Base-by-base conservation (phyloP, 345 rosid genomes). In the Gossypium herbaceum region DNA sequence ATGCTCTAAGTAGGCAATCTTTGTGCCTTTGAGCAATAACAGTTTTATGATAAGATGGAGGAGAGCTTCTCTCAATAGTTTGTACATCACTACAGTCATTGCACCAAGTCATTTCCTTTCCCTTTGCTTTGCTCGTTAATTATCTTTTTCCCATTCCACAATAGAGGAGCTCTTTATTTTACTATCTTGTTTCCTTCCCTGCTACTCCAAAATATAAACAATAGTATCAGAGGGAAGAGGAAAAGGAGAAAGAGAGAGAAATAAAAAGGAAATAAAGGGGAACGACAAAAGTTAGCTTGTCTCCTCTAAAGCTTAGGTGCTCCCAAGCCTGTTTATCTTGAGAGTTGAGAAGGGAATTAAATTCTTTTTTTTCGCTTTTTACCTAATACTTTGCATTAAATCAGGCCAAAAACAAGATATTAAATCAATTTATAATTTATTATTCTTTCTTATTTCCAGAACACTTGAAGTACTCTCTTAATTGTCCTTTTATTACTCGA, bases 61-160 rank as follows among this genome's bases (percentile, higher is more conserved):
- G 79, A n/a, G 85, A 68, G 76, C 78, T 83, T 84, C 78, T 87
- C 65, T 89, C 86, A 65, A 88, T 79, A 12, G 88, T 87, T 66
- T 88, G 91, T 70, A 87, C 92, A 81, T 86, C 89, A 67, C 72
- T 86, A 78, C 92, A 85, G 84, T 92, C 93, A 80, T 85, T 92
- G 85, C 98, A 90, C 98, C 98, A 91, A 82, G 97, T 91, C 97
- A 94, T 94, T 78, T 61, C 27, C 47, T 56, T 22, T 8, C 41
- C 41, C 41, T 34, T 76, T 66, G 71, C 43, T 20, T 68, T 48
- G 55, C 74, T 82, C 81, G 83, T 9, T 9, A 8, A 7, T 57
- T 73, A 65, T 73, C n/a, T 60, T 60, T 25, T 25, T 73, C 85
- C 82, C 85, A 86, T 83, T 66, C 68, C 79, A 83, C 75, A 71